phyloP scores from a whole-genome alignment of 1,284 basidiomycete genomes.

The Tylopilus orsonianus region DNA sequence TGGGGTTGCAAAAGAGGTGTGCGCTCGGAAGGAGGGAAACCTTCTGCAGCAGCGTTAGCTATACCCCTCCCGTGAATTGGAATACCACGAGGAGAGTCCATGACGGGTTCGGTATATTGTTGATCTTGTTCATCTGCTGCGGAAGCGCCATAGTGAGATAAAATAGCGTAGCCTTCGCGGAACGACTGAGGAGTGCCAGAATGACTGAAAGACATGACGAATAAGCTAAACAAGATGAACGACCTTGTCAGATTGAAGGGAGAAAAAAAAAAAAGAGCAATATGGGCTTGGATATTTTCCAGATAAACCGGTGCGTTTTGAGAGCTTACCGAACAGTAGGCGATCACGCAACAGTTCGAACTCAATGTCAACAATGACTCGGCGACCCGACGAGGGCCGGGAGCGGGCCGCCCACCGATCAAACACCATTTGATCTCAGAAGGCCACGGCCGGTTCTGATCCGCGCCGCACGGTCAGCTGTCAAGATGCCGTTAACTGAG shows the following conservation, averaged over 20 bases:
- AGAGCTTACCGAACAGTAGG: not conserved
- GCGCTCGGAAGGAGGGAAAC: constrained; percentile 20
- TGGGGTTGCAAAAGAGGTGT: constrained; percentile 37
- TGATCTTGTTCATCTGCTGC: constrained; percentile 7
- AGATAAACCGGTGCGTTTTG: not conserved
- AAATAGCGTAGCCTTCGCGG: constrained; percentile 46
- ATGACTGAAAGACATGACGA: constrained; percentile 22
- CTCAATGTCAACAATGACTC: too few species aligned
- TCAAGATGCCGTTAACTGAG: too few species aligned
- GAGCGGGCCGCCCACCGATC: not conserved
- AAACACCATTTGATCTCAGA: too few species aligned
- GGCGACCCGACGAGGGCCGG: too few species aligned
- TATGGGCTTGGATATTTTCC: too few species aligned
- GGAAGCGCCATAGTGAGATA: constrained; percentile 40
- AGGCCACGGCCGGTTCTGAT: too few species aligned
- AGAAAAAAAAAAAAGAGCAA: not conserved
- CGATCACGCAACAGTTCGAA: too few species aligned
- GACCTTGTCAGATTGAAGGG: not conserved
- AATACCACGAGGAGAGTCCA: constrained; percentile 16
- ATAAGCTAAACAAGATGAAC: not conserved
- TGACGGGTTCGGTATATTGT: constrained; percentile 2
- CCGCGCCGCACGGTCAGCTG: too few species aligned
- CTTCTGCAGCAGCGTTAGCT: not conserved
- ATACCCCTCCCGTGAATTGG: constrained; percentile 19
- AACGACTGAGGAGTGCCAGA: constrained; percentile 33